A percentile compares a stretch with the other conserved stretches of the same genome.
Conservation (phyloP, 306 rosid species). For the Cucurbita pepo region DNA sequence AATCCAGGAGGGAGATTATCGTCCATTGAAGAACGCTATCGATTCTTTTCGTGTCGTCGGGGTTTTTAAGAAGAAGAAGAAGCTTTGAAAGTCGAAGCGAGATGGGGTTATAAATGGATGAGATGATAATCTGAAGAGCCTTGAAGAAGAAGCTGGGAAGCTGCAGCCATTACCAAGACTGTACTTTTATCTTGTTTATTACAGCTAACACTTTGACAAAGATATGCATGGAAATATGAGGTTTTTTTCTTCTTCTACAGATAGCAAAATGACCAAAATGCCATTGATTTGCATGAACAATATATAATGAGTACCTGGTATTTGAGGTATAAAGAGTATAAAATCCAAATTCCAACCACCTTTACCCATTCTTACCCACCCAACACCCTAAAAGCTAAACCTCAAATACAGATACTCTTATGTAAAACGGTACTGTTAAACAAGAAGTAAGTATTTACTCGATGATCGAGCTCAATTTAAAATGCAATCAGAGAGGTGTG, state of each 20-base stretch:
- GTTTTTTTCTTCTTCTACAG: neutral
- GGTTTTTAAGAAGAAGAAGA: neutral
- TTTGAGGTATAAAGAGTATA: neutral
- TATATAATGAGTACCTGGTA: neutral
- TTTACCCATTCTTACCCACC: slow-evolving; percentile 91
- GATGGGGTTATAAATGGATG: slow-evolving; percentile 23
- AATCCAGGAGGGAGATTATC: slow-evolving; percentile 88
- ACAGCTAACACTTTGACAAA: slow-evolving; percentile 75
- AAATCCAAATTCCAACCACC: neutral
- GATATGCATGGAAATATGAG: slow-evolving; percentile 14
- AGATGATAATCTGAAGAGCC: slow-evolving; percentile 9
- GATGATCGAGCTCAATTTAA: too few relatives aligned
- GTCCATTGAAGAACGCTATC: slow-evolving; percentile 17
- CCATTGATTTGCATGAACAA: neutral
- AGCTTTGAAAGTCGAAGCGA: slow-evolving; percentile 11
- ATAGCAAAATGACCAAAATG: neutral
- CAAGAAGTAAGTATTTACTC: too few relatives aligned
- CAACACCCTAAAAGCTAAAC: neutral
- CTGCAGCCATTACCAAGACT: slow-evolving; percentile 2
- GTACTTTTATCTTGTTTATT: slow-evolving; percentile 13
- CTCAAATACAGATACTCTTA: neutral
- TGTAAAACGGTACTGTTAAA: too few relatives aligned
- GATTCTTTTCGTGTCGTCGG: too few relatives aligned
- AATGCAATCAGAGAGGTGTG: too few relatives aligned
- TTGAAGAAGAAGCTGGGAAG: slow-evolving; percentile 28